Evolutionary conservation across 768 basidiomycete genomes (phyloP).

Genomic region (Heimioporus sp.): DNA sequence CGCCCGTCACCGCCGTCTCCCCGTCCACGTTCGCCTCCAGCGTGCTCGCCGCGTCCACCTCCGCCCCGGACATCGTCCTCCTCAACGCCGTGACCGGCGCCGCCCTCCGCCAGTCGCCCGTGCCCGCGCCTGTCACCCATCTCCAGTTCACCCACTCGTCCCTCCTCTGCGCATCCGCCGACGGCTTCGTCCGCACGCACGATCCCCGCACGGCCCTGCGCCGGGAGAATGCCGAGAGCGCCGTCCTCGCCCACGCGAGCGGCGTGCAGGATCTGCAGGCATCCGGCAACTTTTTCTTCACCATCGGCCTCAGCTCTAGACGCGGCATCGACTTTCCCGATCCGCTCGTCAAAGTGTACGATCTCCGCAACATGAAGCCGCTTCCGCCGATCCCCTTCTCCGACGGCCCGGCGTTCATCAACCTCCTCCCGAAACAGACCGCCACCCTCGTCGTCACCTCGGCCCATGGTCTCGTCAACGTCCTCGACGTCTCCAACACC

Average conservation of each 20-base stretch:
- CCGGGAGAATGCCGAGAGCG: conserved; percentile 47
- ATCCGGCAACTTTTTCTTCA: conserved; percentile 77
- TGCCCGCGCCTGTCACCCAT: conserved; percentile 60
- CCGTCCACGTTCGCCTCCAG: conserved; percentile 51
- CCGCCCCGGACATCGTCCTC: conserved; percentile 59
- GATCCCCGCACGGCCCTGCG: conserved; percentile 61
- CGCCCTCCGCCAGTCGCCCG: conserved; percentile 53
- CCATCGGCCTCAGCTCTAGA: conserved; percentile 67
- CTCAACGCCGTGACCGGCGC: conserved; percentile 75
- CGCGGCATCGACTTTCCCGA: conserved; percentile 87
- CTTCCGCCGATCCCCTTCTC: conserved; percentile 87
- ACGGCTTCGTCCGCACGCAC: conserved; percentile 73
- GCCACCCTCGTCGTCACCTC: conserved; percentile 76
- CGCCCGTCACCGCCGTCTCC: conserved; percentile 41
- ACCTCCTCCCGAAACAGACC: conserved; percentile 71
- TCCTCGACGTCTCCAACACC: conserved; percentile 77
- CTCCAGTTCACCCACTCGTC: conserved; percentile 63
- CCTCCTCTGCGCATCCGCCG: conserved; percentile 66
- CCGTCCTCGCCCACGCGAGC: conserved; percentile 75
- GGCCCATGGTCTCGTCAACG: conserved; percentile 77
- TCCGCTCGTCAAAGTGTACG: conserved; percentile 90
- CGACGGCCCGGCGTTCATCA: conserved; percentile 82
- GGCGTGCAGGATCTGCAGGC: conserved; percentile 82
- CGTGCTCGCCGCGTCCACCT: conserved; percentile 58
- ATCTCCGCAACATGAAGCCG: conserved; percentile 78